These are phyloP conservation scores for Nemania abortiva DNA, from an alignment of 2,329 filamentous ascomycete genomes.

Conservation along the genomic window DNA sequence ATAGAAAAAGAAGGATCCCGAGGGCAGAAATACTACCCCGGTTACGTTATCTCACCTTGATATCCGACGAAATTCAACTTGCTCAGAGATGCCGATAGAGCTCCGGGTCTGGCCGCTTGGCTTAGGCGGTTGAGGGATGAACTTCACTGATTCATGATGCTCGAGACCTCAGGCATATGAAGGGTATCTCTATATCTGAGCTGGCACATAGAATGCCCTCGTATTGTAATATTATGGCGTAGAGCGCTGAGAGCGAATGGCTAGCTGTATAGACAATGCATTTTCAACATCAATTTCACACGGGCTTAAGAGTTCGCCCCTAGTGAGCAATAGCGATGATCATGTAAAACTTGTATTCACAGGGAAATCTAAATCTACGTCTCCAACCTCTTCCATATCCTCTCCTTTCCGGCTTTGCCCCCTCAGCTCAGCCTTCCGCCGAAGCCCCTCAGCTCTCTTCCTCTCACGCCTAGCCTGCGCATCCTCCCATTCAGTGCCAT, in stretches of 20 bases:
- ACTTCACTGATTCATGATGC: constrained; percentile 11
- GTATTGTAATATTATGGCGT: constrained; percentile 51
- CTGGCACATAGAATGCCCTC: constrained; percentile 24
- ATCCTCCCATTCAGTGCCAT: constrained; percentile 67
- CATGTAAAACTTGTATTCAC: constrained; percentile 44
- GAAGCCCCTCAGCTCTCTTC: constrained; percentile 70
- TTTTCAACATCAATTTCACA: constrained; percentile 23
- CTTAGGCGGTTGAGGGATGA: neutral
- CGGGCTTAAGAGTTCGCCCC: too few species aligned
- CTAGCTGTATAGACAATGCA: constrained; percentile 45
- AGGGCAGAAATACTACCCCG: neutral
- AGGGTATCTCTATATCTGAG: constrained; percentile 21
- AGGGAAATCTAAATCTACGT: constrained; percentile 40
- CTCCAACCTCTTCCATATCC: constrained; percentile 36
- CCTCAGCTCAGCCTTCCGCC: constrained; percentile 60
- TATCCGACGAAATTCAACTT: neutral
- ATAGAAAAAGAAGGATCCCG: constrained; percentile 35
- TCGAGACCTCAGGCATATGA: neutral
- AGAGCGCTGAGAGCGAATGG: constrained; percentile 44
- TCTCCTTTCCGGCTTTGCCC: constrained; percentile 32
- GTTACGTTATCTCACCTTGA: neutral
- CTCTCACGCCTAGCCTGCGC: constrained; percentile 63
- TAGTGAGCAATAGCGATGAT: constrained; percentile 25
- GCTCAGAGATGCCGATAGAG: neutral
- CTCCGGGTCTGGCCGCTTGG: neutral